Conservation (phyloP, 768 basidiomycete species). For the Trametopsis cervina region DNA sequence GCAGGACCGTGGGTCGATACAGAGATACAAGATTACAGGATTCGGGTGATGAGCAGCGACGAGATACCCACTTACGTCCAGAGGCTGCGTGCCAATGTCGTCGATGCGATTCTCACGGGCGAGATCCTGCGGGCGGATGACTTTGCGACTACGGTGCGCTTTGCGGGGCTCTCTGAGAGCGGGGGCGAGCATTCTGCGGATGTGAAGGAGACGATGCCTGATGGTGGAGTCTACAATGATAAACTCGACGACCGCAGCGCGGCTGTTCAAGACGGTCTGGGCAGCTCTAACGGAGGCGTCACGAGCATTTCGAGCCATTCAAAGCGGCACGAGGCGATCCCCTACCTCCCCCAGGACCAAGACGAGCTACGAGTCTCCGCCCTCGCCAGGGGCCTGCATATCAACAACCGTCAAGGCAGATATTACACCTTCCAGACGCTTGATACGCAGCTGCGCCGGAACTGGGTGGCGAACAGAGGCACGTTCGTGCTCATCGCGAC, state of each 20-base stretch:
- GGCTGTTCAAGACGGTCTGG: background rate
- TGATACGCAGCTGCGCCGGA: slow-evolving; percentile 32
- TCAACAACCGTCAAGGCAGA: slow-evolving; percentile 27
- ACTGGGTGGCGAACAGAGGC: slow-evolving; percentile 31
- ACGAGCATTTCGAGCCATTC: background rate
- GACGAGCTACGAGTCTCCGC: slow-evolving; percentile 29
- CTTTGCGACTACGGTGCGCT: slow-evolving; percentile 27
- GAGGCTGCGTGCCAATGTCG: slow-evolving; percentile 29
- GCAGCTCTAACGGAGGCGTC: background rate
- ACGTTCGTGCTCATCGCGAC: slow-evolving; percentile 33
- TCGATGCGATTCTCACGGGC: slow-evolving; percentile 33
- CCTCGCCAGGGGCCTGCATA: slow-evolving; percentile 29
- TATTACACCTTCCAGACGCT: slow-evolving; percentile 35
- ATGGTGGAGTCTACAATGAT: slow-evolving; percentile 8
- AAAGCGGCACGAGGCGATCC: background rate
- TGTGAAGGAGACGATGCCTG: background rate
- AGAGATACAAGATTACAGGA: slow-evolving; percentile 30
- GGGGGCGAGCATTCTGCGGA: background rate
- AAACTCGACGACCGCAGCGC: slow-evolving; percentile 4
- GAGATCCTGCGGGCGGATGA: slow-evolving; percentile 34
- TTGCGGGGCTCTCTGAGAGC: slow-evolving; percentile 19
- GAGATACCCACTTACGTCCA: slow-evolving; percentile 33
- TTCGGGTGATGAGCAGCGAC: slow-evolving; percentile 28
- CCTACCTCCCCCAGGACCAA: slow-evolving; percentile 12
- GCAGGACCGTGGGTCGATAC: slow-evolving; percentile 30